Percentiles rank a stretch among this genome's conserved stretches.
phyloP scores from a whole-genome alignment of 164 flowering plant genomes.

The Umbellularia californica region DNA sequence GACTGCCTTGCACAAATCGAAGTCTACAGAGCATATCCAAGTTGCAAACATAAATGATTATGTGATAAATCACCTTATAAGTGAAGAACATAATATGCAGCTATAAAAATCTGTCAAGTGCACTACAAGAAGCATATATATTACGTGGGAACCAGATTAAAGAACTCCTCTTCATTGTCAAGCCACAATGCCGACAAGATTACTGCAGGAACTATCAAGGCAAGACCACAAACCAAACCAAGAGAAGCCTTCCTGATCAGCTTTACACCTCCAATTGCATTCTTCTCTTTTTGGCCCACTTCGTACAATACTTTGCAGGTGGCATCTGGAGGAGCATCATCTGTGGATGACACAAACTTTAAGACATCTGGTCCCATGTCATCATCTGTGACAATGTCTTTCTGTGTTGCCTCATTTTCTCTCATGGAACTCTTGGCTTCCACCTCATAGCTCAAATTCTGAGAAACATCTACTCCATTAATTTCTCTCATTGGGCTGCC shows the following conservation, averaged over 20 bases:
- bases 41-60: neutral
- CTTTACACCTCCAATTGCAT: constrained; percentile 5
- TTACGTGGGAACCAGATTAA: constrained; percentile 44
- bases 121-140: neutral
- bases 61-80: neutral
- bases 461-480: constrained; percentile 21
- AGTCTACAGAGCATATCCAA: neutral
- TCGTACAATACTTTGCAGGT: constrained; percentile 21
- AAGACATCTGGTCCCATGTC: constrained; percentile 31
- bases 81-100: neutral
- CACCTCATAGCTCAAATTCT: constrained; percentile 13
- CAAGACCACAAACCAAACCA: constrained; percentile 23
- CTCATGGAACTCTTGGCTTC: constrained; percentile 13
- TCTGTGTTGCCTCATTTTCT: neutral
- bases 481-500: constrained; percentile 34
- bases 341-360: constrained; percentile 66
- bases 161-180: constrained; percentile 28
- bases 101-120: no score
- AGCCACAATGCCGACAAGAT: constrained; percentile 24
- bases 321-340: constrained; percentile 22
- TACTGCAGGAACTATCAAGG: constrained; percentile 30
- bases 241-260: constrained; percentile 14
- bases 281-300: constrained; percentile 16
- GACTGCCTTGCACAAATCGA: neutral
- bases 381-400: neutral